Percentiles rank a stretch among this genome's conserved stretches.
These are phyloP conservation scores for Thecaphora thlaspeos DNA, from an alignment of 1,284 basidiomycete genomes.

Conservation along the genomic window DNA sequence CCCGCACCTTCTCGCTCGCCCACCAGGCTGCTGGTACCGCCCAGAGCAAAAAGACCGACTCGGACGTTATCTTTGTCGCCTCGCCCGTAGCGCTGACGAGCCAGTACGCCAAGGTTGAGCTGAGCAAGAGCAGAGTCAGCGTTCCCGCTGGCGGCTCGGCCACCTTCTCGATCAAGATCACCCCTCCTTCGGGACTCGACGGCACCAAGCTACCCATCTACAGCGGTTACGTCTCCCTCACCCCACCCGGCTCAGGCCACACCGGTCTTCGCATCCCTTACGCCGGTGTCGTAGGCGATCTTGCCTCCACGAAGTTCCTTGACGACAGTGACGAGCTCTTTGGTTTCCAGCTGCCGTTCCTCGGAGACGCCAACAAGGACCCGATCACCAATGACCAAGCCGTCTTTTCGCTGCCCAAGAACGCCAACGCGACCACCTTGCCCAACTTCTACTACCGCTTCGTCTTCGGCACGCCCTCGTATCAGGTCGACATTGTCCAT, in stretches of 20 bases:
- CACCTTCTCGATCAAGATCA: conserved; percentile 57
- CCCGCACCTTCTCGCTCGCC: conserved; percentile 36
- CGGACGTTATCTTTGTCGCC: conserved; percentile 40
- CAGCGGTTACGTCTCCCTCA: conserved; percentile 66
- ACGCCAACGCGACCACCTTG: conserved; percentile 9
- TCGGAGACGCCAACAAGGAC: conserved; percentile 12
- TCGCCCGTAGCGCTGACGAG: conserved; percentile 64
- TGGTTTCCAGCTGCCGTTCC: conserved; percentile 29
- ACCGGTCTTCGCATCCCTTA: conserved; percentile 34
- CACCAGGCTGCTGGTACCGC: conserved; percentile 57
- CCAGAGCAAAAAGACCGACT: conserved; percentile 59
- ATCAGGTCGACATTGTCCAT: conserved; percentile 30
- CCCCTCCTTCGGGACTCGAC: conserved; percentile 62
- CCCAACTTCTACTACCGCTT: conserved; percentile 35
- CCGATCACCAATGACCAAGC: conserved; percentile 23
- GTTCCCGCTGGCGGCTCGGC: conserved; percentile 57
- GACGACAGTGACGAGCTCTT: conserved; percentile 37
- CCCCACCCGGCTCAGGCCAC: conserved; percentile 23
- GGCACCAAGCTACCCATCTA: conserved; percentile 64
- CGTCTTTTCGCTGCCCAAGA: conserved; percentile 17
- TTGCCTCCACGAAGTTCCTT: conserved; percentile 24
- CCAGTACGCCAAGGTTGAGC: conserved; percentile 61
- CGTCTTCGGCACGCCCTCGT: conserved; percentile 28
- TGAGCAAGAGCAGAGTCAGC: conserved; percentile 57
- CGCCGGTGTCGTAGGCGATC: conserved; percentile 27